These are phyloP conservation scores for Aspergillus coremiiformis DNA, from an alignment of 495 filamentous ascomycete species.

Conservation along the genomic window DNA sequence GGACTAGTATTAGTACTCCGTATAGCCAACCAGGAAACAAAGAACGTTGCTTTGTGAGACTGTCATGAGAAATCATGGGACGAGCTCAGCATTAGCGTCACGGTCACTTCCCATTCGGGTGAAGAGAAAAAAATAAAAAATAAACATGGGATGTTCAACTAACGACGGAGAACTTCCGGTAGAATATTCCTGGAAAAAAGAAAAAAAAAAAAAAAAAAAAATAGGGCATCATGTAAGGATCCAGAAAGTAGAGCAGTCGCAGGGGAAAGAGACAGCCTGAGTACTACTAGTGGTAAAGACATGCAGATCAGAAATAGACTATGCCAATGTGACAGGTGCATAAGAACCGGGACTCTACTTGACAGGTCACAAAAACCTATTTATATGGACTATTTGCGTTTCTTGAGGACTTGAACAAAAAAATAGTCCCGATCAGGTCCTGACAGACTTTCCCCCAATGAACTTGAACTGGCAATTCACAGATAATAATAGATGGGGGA, in stretches of 20 bases:
- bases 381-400: not conserved
- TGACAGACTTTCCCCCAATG: not conserved
- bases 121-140: not conserved
- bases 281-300: slow-evolving; percentile 1
- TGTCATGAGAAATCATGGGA: not conserved
- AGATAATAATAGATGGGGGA: not conserved
- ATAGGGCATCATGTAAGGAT: not conserved
- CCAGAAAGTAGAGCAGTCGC: not conserved
- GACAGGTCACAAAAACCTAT: not conserved
- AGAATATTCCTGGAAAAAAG: no score
- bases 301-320: not conserved
- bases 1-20: no score
- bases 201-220: not conserved
- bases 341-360: not conserved
- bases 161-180: no score
- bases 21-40: no score
- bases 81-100: not conserved
- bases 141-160: no score
- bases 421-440: not conserved
- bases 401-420: not conserved
- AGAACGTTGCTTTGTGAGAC: no score
- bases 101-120: no score
- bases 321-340: not conserved
- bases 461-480: not conserved
- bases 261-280: not conserved